phyloP scores from a whole-genome alignment of 192 early-diverging fungal species.

The Spizellomyces sp. region DNA sequence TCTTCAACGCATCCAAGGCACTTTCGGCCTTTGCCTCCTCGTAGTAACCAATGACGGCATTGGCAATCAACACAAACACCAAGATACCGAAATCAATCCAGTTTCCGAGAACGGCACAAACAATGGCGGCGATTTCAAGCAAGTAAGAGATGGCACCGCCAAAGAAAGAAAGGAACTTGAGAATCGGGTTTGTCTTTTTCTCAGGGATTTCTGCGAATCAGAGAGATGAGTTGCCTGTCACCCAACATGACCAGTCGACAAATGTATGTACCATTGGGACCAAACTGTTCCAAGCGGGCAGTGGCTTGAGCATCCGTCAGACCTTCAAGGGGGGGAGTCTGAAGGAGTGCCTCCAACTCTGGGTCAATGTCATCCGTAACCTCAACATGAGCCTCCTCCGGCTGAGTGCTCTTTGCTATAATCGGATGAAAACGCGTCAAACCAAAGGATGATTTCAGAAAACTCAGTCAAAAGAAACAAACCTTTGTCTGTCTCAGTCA shows the following conservation, averaged over 20 bases:
- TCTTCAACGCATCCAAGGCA: conserved; percentile 92
- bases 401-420: conserved; percentile 1
- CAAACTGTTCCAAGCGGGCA: conserved; percentile 75
- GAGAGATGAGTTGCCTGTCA: background rate
- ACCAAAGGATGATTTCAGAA: background rate
- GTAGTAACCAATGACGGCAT: conserved; percentile 81
- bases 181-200: conserved; percentile 76
- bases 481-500: background rate
- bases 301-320: conserved; percentile 74
- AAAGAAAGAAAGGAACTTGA: conserved; percentile 82
- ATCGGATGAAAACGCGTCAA: background rate
- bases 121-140: conserved; percentile 84
- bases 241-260: background rate
- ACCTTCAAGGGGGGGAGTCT: conserved; percentile 78
- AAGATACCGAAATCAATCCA: conserved; percentile 89
- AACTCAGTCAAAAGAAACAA: background rate
- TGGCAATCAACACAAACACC: conserved; percentile 75
- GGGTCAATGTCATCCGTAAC: conserved; percentile 39
- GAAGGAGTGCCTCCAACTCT: conserved; percentile 54
- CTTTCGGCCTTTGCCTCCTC: conserved; percentile 91
- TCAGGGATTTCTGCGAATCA: conserved; percentile 51
- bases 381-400: conserved; percentile 42
- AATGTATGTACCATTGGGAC: conserved; percentile 64
- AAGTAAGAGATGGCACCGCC: conserved; percentile 42
- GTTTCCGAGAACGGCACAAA: conserved; percentile 77